Evolutionary conservation across 495 filamentous ascomycete genomes (phyloP), one percentile per base, ranked within the genome.

Genomic region (Symbiotaphrina buchneri): DNA sequence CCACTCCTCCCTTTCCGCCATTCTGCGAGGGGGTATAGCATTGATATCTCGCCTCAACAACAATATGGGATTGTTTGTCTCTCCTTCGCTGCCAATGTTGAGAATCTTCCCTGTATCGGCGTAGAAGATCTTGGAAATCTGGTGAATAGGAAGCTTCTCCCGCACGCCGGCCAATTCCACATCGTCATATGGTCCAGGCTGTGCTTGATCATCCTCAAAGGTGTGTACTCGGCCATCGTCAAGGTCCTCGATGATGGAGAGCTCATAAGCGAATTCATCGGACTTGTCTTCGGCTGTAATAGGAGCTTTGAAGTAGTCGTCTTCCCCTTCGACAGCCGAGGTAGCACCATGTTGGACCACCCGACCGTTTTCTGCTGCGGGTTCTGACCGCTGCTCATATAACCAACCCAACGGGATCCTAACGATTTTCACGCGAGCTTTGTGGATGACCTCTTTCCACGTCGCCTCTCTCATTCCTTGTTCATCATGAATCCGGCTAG

Each of bases 381-480:
- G 38, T 32, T 54, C 48, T 36, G 58, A 52, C 16, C 60, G 40
- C 28, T 42, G 36, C 23, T 52, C 40, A n/a, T n/a, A n/a, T n/a
- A n/a, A n/a, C n/a, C n/a, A n/a, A n/a, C n/a, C n/a, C 0, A 53
- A 39, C 3, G 54, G 48, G 41, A 65, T 27, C 20, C 81, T 57
- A 34, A 71, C 55, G 6, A 99, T 61, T 37, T 83, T 81, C 6
- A 94, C 65, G 26, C 71, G 64, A 14, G 81, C 81, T 52, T 95
- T 99, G 52, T 94, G 82, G 32, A 95, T 82, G 25, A 92, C 83
- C 46, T 99, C 90, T 43, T 95, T 90, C 90, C 87, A 95, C 0
- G 84, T 83, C 1, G 77, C 71, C 40, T 84, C 74, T 26, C 78
- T 60, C 22, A 71, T 45, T 17, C 56, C 63, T 42, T 70, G 59